Evolutionary conservation across 2,329 filamentous ascomycete genomes (phyloP).

Genomic region (Monosporascus sp.): DNA sequence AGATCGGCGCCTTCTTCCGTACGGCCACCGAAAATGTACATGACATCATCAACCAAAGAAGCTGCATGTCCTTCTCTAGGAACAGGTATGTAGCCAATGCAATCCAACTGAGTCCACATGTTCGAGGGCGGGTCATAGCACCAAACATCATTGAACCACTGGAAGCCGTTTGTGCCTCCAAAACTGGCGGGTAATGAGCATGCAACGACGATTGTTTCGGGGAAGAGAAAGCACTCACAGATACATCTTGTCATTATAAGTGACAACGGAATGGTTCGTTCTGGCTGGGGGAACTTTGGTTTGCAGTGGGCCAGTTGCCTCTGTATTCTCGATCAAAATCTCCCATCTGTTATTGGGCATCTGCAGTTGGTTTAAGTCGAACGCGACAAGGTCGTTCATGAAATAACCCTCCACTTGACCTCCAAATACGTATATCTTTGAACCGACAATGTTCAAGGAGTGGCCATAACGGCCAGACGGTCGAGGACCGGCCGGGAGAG

Average conservation of each 20-base stretch:
- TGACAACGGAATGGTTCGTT: slow-evolving; percentile 92
- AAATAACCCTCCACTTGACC: slow-evolving; percentile 96
- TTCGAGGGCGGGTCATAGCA: slow-evolving; percentile 82
- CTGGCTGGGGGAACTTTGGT: slow-evolving; percentile 76
- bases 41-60: slow-evolving; percentile 90
- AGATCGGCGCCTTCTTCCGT: slow-evolving; percentile 90
- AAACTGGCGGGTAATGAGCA: slow-evolving; percentile 53
- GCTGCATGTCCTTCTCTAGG: slow-evolving; percentile 92
- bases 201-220: not conserved
- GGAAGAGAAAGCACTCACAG: slow-evolving; percentile 53
- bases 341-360: slow-evolving; percentile 92
- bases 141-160: slow-evolving; percentile 99
- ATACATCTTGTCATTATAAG: slow-evolving; percentile 88
- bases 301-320: slow-evolving; percentile 51
- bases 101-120: slow-evolving; percentile 82
- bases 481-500: slow-evolving; percentile 77
- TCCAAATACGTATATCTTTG: slow-evolving; percentile 95
- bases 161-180: slow-evolving; percentile 89
- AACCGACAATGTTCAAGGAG: slow-evolving; percentile 91
- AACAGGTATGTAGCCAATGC: slow-evolving; percentile 94
- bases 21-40: slow-evolving; percentile 97
- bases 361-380: slow-evolving; percentile 92
- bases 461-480: slow-evolving; percentile 93
- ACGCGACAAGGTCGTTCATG: slow-evolving; percentile 94
- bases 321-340: slow-evolving; percentile 72